A percentile compares a stretch with the other conserved stretches of the same genome.
phyloP scores from a whole-genome alignment of 139 green algal genomes.

The Coelastrella sp. region DNA sequence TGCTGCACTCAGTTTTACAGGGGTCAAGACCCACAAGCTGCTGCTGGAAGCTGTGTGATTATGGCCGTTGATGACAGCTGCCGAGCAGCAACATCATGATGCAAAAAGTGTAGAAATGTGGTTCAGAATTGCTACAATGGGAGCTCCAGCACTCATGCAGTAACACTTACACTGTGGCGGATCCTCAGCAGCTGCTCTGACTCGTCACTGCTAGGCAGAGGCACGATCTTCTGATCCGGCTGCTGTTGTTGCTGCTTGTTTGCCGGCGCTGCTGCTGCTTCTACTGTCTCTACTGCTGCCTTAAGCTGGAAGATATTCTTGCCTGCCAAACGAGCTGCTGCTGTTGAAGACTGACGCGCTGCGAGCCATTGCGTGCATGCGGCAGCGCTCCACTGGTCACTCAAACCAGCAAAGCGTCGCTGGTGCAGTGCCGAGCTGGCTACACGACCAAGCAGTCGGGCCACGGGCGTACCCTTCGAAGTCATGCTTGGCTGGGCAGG shows the following conservation, averaged over 20 bases:
- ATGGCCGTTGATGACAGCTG: too few relatives aligned
- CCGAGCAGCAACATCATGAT: too few relatives aligned
- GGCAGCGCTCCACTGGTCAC: background rate
- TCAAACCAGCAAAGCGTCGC: background rate
- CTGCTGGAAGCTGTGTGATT: too few relatives aligned
- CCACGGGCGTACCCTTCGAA: slow-evolving; percentile 9
- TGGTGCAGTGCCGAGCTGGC: background rate
- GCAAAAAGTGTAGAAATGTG: too few relatives aligned
- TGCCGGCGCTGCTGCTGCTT: slow-evolving; percentile 1
- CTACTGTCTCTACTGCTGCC: slow-evolving; percentile 44
- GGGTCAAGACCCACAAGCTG: too few relatives aligned
- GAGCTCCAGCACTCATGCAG: too few relatives aligned
- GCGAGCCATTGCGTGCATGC: slow-evolving; percentile 33
- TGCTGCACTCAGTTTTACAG: too few relatives aligned
- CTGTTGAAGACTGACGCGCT: slow-evolving; percentile 18
- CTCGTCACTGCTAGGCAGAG: slow-evolving; percentile 83
- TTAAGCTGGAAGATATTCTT: slow-evolving; percentile 50
- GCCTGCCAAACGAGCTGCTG: slow-evolving; percentile 26
- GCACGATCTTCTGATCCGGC: slow-evolving; percentile 39
- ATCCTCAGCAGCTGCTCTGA: slow-evolving; percentile 86
- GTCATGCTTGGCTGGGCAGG: slow-evolving; percentile 17
- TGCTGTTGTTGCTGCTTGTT: slow-evolving; percentile 25
- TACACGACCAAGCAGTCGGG: slow-evolving; percentile 32
- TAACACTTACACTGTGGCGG: slow-evolving; percentile 83
- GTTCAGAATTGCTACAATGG: too few relatives aligned